Percentiles rank a stretch among this genome's conserved stretches.
Evolutionary conservation across 2,329 filamentous ascomycete species (phyloP).

Genomic region (Colletotrichum australisinense): DNA sequence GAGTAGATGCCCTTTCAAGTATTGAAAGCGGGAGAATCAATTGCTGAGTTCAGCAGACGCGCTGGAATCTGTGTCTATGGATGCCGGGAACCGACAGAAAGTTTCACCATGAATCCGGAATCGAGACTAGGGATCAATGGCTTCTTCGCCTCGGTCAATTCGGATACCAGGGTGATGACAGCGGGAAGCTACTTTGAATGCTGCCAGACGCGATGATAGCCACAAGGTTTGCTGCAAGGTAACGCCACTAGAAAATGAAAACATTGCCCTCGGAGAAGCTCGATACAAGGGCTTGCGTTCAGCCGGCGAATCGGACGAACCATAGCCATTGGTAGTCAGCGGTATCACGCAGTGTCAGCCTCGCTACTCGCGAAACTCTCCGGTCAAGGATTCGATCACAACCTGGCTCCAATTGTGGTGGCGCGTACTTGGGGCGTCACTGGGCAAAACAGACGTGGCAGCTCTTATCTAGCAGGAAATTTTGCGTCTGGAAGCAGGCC

Average conservation of each 20-base stretch:
- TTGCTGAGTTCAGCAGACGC: background rate
- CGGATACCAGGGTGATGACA: background rate
- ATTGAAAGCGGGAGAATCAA: background rate
- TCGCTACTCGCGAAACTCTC: background rate
- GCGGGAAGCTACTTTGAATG: background rate
- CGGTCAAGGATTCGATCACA: background rate
- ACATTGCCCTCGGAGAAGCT: background rate
- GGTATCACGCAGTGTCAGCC: conserved; percentile 2
- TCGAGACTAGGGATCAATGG: background rate
- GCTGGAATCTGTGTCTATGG: background rate
- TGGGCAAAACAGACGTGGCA: conserved; percentile 8
- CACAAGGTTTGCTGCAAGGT: background rate
- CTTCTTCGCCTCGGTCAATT: background rate
- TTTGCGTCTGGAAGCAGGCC: conserved; percentile 25
- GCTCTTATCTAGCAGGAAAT: conserved; percentile 5
- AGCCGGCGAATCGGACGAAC: conserved; percentile 12
- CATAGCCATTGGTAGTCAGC: background rate
- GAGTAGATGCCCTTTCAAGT: background rate
- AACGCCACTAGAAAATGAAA: conserved; percentile 12
- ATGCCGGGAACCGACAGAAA: background rate
- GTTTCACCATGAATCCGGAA: background rate
- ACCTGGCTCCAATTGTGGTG: background rate
- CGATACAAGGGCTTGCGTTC: background rate
- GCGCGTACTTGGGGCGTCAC: background rate
- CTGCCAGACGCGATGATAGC: background rate